Evolutionary conservation across 75 land plant species (phyloP).

Genomic region (Pinus tabuliformis): DNA sequence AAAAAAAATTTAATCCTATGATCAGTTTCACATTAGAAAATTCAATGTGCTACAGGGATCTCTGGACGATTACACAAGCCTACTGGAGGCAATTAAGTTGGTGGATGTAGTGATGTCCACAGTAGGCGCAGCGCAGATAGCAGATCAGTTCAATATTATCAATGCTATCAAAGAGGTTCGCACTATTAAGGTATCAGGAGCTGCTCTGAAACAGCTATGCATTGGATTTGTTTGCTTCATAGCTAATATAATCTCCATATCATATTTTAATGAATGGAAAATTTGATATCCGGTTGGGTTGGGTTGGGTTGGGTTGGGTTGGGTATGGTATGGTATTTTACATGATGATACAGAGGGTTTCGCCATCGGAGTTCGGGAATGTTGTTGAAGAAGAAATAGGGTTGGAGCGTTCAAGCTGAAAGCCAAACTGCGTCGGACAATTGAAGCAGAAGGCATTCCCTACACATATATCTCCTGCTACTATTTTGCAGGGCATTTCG

Average conservation of each 20-base stretch:
- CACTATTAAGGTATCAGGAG: slow-evolving; percentile 11
- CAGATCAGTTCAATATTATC: slow-evolving; percentile 37
- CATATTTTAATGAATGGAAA: not conserved
- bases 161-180: slow-evolving; percentile 45
- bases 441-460: slow-evolving; percentile 33
- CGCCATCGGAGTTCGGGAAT: slow-evolving; percentile 52
- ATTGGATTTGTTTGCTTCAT: not conserved
- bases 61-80: not conserved
- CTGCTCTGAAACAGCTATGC: not conserved
- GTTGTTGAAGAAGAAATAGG: slow-evolving; percentile 17
- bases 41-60: too few species aligned
- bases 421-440: slow-evolving; percentile 20
- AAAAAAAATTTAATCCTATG: too few species aligned
- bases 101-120: slow-evolving; percentile 48
- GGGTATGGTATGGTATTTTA: too few species aligned
- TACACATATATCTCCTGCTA: slow-evolving; percentile 27
- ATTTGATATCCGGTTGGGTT: too few species aligned
- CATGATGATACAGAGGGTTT: slow-evolving; percentile 25
- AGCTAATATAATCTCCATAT: not conserved
- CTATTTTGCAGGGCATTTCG: slow-evolving; percentile 34
- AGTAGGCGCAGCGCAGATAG: slow-evolving; percentile 18
- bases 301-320: too few species aligned
- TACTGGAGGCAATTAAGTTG: slow-evolving; percentile 35
- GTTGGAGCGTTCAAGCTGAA: slow-evolving; percentile 15
- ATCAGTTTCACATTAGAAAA: too few species aligned